Conservation (phyloP, 1,284 basidiomycete species). For the Ceratorhiza oryzae-sativae region DNA sequence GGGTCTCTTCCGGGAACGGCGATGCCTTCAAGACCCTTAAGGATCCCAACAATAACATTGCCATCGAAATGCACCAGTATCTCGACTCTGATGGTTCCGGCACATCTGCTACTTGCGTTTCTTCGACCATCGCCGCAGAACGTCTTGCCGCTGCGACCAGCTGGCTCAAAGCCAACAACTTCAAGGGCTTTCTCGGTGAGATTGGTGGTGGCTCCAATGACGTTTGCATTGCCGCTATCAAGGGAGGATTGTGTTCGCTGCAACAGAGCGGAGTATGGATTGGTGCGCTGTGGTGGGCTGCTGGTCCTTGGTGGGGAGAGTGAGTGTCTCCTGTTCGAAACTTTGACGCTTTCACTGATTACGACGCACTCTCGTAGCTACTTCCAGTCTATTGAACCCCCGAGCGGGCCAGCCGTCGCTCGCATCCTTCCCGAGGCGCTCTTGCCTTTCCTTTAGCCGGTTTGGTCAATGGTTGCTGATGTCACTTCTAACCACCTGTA, state of each 20-base stretch:
- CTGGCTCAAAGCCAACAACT: constrained; percentile 65
- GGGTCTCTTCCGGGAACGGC: constrained; percentile 64
- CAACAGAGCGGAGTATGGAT: constrained; percentile 67
- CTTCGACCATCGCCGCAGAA: constrained; percentile 65
- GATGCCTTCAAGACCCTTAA: constrained; percentile 60
- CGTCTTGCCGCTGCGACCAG: constrained; percentile 62
- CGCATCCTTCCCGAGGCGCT: constrained; percentile 40
- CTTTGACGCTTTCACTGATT: not conserved
- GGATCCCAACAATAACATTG: constrained; percentile 68
- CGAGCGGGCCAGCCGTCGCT: constrained; percentile 34
- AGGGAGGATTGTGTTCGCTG: constrained; percentile 64
- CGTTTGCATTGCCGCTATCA: constrained; percentile 59
- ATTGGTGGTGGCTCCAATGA: constrained; percentile 66
- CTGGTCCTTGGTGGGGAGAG: constrained; percentile 36
- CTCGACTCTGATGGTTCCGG: constrained; percentile 71
- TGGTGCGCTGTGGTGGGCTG: constrained; percentile 51
- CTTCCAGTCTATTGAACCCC: constrained; percentile 36
- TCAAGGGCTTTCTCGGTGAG: constrained; percentile 71
- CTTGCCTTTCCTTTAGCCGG: constrained; percentile 40
- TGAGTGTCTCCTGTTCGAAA: not conserved
- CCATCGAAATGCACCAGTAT: constrained; percentile 75
- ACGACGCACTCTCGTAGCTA: not conserved
- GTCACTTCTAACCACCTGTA: not conserved
- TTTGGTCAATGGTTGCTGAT: not conserved
- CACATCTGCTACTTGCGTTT: constrained; percentile 63